phyloP scores from a whole-genome alignment of 768 basidiomycete genomes.

The Pleurotus citrinopileatus region DNA sequence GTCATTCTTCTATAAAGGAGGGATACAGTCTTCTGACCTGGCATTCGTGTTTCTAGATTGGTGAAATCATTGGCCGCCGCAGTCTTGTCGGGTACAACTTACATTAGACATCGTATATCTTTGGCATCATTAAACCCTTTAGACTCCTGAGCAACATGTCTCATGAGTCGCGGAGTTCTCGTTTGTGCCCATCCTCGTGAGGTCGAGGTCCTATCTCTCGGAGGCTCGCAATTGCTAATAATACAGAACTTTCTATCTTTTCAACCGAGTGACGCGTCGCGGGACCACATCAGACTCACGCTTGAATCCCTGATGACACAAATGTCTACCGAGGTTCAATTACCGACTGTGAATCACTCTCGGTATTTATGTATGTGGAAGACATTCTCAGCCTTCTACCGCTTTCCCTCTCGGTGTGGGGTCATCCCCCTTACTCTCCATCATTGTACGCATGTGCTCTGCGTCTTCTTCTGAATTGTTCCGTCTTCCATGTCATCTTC shows the following conservation, averaged over 20 bases:
- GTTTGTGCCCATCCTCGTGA: background rate
- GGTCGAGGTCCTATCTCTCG: slow-evolving; percentile 4
- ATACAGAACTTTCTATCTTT: background rate
- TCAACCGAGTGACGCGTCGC: background rate
- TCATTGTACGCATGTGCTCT: slow-evolving; percentile 5
- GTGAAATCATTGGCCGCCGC: slow-evolving; percentile 84
- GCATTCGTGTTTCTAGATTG: slow-evolving; percentile 50
- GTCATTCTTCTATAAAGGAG: slow-evolving; percentile 16
- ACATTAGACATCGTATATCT: slow-evolving; percentile 33
- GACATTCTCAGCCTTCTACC: background rate
- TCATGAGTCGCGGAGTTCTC: background rate
- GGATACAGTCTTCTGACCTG: background rate
- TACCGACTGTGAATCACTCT: background rate
- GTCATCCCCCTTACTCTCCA: slow-evolving; percentile 5
- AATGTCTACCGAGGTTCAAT: background rate
- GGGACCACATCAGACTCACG: background rate
- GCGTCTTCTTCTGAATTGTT: background rate
- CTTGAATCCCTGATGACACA: background rate
- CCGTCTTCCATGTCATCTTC: slow-evolving; percentile 6
- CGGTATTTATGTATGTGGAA: background rate
- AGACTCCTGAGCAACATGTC: background rate
- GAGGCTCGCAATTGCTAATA: background rate
- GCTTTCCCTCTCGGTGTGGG: background rate
- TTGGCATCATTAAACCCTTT: slow-evolving; percentile 7
- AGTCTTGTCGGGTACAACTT: slow-evolving; percentile 77